phyloP scores from a whole-genome alignment of 805 yeast genomes.

The Monosporozyma servazzii region DNA sequence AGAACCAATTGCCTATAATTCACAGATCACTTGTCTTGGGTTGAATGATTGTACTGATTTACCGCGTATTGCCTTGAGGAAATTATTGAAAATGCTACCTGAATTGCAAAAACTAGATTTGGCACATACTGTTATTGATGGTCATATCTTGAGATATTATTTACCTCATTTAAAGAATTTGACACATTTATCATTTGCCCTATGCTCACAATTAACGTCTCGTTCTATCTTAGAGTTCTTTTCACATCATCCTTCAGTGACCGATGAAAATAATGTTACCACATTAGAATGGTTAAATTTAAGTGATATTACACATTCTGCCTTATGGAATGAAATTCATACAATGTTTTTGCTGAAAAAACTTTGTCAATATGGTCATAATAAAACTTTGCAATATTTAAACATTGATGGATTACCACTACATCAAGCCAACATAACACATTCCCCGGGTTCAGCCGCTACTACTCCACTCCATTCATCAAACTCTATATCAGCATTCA shows the following conservation, averaged over 20 bases:
- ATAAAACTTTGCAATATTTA: constrained; percentile 34
- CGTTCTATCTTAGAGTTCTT: constrained; percentile 62
- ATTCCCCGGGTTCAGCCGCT: constrained; percentile 10
- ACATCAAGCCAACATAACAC: constrained; percentile 20
- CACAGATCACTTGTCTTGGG: constrained; percentile 41
- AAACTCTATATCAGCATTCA: not conserved
- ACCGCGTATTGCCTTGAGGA: constrained; percentile 42
- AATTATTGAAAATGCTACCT: constrained; percentile 42
- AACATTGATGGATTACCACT: constrained; percentile 62
- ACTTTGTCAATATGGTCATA: constrained; percentile 31
- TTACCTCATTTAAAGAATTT: constrained; percentile 51
- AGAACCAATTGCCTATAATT: constrained; percentile 24
- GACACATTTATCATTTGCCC: constrained; percentile 64
- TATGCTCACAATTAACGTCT: constrained; percentile 60
- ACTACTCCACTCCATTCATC: not conserved
- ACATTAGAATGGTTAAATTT: constrained; percentile 58
- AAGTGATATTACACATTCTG: constrained; percentile 56
- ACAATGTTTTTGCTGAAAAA: constrained; percentile 37
- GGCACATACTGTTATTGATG: constrained; percentile 69
- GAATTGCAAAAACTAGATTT: constrained; percentile 63
- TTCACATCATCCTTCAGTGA: constrained; percentile 58
- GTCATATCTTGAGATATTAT: constrained; percentile 42
- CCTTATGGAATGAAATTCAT: constrained; percentile 45
- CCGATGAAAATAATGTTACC: constrained; percentile 31
- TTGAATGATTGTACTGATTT: constrained; percentile 85